phyloP scores from a whole-genome alignment of 106 monocot species.

The Dendrobium huoshanense region DNA sequence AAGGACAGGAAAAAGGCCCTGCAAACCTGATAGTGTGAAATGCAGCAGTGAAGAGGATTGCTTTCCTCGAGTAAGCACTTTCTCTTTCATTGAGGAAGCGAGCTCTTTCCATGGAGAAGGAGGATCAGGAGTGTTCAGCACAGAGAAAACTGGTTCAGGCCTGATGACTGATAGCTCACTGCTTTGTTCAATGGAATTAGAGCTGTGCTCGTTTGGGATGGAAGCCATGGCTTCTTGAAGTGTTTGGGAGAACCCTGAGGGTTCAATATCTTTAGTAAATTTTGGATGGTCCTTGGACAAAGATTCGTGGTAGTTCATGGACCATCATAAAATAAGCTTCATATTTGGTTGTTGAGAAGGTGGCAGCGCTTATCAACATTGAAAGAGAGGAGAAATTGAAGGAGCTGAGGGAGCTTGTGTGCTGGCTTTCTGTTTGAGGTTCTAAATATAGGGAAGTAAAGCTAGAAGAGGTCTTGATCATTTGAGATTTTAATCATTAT shows the following conservation, averaged over 20 bases:
- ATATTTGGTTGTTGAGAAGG: not conserved
- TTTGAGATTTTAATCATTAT: not conserved
- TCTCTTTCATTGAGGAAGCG: constrained; percentile 16
- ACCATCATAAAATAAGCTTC: not conserved
- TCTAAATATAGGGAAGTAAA: not conserved
- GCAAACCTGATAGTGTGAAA: constrained; percentile 17
- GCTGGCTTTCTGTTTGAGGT: not conserved
- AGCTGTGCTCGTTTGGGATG: constrained; percentile 4
- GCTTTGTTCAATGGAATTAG: not conserved
- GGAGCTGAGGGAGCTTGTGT: not conserved
- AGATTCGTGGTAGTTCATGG: not conserved
- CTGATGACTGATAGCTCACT: not conserved
- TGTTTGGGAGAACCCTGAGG: constrained; percentile 78
- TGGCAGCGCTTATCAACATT: not conserved
- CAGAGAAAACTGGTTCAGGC: constrained; percentile 12
- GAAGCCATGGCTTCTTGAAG: constrained; percentile 50
- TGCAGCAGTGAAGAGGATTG: constrained; percentile 17
- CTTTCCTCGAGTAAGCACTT: constrained; percentile 9
- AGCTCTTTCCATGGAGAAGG: constrained; percentile 54
- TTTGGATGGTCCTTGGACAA: not conserved
- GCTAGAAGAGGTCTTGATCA: not conserved
- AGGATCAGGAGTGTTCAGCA: constrained; percentile 51
- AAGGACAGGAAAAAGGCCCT: constrained; percentile 56
- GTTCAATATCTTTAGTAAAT: constrained; percentile 16
- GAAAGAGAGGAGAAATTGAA: not conserved